Conservation (phyloP, 345 rosid genomes). For the Fremontodendron californicum region DNA sequence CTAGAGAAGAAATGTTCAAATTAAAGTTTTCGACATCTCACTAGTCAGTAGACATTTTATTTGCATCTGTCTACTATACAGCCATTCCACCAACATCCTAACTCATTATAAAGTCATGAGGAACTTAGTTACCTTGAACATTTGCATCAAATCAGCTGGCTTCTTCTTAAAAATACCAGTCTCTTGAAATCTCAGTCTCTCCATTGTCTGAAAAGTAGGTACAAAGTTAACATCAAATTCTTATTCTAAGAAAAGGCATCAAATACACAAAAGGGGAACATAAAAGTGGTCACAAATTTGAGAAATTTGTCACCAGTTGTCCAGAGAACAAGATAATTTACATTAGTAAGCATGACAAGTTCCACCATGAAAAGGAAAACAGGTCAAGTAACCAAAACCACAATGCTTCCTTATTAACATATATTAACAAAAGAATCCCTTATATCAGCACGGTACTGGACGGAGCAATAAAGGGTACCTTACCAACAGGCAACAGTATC, state of each 20-base stretch:
- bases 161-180: conserved; percentile 80
- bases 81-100: neutral
- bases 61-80: neutral
- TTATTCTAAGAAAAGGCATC: neutral
- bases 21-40: neutral
- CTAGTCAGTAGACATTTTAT: neutral
- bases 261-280: neutral
- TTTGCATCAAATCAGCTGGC: conserved; percentile 92
- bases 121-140: conserved; percentile 64
- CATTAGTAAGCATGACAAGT: neutral
- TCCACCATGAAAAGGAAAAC: neutral
- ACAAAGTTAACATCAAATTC: conserved; percentile 8
- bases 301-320: neutral
- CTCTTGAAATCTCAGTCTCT: conserved; percentile 82
- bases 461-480: neutral
- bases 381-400: neutral
- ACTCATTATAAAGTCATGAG: conserved; percentile 10
- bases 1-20: neutral
- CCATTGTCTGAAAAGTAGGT: conserved; percentile 74
- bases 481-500: neutral
- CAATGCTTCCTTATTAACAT: neutral
- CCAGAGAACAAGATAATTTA: neutral
- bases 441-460: neutral
- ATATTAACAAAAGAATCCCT: neutral
- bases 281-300: neutral